Evolutionary conservation across 202 grass and related monocot species (phyloP), one percentile per base, ranked within the genome.

Genomic region (Cymbopogon flexuosus): DNA sequence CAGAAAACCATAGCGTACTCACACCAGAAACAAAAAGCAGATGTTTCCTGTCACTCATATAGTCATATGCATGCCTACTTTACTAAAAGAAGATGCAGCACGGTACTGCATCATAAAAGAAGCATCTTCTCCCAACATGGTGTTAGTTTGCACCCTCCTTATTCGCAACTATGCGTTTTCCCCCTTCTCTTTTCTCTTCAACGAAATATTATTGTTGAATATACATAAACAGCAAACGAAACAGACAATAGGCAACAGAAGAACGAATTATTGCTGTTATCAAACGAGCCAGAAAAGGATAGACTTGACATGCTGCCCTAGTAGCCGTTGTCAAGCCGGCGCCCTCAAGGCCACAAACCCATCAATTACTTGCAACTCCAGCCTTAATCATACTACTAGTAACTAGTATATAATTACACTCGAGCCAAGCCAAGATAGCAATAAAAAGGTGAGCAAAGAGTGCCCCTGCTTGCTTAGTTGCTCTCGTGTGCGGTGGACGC

Each of bases 381-480:
- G 36, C 77, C 57, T 34, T 19, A 73, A 33, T 19, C 35, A 33
- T 35, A 57, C 21, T 6, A 46, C 33, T 3, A 34, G 3, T 34
- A 34, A 34, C 2, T 34, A 34, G 1, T 65, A 70, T n/a, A 70
- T 57, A 2, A 12, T 23, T 4, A 31, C 11, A 36, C 30, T 6
- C 1, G 5, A 61, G 16, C 15, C 2, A 71, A 16, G n/a, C 12
- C 1, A 33, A 75, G 5, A 6, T 42, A 68, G 67, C 29, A 72
- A 78, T 9, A 30, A 19, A 31, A 24, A 80, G 70, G 46, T 6
- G 87, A 77, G 58, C 70, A 51, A 65, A 10, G 43, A 59, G 42
- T 23, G 51, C 59, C 77, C 83, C 78, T 84, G 36, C 63, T 75
- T 15, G 62, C 71, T 81, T 40, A 81, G 61, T 84, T 23, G 62